These are phyloP conservation scores for Solanum raphanifolium DNA, from an alignment of 257 asterid genomes.

Conservation along the genomic window DNA sequence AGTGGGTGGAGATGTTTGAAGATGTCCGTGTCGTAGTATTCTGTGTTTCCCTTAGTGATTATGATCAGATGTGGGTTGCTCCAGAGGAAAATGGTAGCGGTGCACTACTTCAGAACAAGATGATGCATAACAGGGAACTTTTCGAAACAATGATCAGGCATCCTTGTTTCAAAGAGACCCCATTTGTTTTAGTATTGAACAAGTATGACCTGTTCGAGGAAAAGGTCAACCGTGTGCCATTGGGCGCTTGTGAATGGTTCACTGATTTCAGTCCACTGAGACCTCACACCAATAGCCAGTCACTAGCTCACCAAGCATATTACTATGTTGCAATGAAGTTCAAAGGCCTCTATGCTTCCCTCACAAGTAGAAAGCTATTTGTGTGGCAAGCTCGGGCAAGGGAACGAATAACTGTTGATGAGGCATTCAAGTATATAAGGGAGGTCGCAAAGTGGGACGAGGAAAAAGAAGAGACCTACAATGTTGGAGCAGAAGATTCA, in stretches of 20 bases:
- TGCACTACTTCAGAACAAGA: conserved; percentile 54
- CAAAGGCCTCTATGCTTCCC: conserved; percentile 67
- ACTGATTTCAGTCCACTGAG: conserved; percentile 64
- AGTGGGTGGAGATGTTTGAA: conserved; percentile 98
- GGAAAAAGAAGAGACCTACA: conserved; percentile 57
- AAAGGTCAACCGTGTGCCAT: conserved; percentile 49
- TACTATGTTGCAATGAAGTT: conserved; percentile 90
- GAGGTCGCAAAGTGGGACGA: conserved; percentile 95
- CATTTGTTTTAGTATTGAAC: conserved; percentile 72
- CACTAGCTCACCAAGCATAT: conserved; percentile 81
- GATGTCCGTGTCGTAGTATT: conserved; percentile 78
- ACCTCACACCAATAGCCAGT: conserved; percentile 54
- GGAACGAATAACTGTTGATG: conserved; percentile 63
- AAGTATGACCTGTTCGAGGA: conserved; percentile 84
- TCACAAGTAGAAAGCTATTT: conserved; percentile 59
- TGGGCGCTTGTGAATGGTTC: conserved; percentile 79
- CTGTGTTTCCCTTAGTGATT: conserved; percentile 69
- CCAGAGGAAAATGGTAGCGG: conserved; percentile 30
- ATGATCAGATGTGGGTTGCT: conserved; percentile 53
- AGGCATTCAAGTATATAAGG: conserved; percentile 72
- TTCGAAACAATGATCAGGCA: conserved; percentile 61
- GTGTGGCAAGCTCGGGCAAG: conserved; percentile 86
- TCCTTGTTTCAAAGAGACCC: conserved; percentile 72
- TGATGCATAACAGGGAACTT: conserved; percentile 68
- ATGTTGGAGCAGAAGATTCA: conserved; percentile 55